phyloP scores from a whole-genome alignment of 129 eudicot species.

The Artemisia annua region DNA sequence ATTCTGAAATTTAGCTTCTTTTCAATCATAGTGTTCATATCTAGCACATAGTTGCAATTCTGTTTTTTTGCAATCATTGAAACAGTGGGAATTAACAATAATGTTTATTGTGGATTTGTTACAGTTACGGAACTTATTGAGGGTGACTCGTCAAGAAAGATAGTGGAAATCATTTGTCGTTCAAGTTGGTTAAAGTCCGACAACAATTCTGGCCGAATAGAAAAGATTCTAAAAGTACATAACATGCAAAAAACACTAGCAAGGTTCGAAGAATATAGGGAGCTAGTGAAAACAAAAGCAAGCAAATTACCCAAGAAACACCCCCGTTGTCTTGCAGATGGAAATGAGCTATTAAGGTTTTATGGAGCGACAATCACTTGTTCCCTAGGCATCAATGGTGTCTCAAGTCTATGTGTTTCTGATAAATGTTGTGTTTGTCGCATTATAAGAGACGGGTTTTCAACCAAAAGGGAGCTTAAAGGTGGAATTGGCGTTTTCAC shows the following conservation, averaged over 20 bases:
- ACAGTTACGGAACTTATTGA: conserved; percentile 83
- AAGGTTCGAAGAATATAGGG: conserved; percentile 81
- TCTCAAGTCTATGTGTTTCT: conserved; percentile 60
- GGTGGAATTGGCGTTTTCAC: conserved; percentile 82
- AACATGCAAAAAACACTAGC: conserved; percentile 81
- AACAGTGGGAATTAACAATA: neutral
- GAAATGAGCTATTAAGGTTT: conserved; percentile 79
- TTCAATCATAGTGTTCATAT: no score
- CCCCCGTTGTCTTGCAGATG: conserved; percentile 91
- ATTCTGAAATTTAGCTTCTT: neutral
- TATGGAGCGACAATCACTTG: conserved; percentile 72
- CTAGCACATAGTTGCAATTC: no score
- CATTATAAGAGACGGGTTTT: conserved; percentile 67
- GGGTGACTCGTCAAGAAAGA: conserved; percentile 86
- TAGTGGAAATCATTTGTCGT: conserved; percentile 87
- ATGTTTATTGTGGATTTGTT: neutral
- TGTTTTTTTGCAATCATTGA: neutral
- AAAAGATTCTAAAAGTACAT: conserved; percentile 79
- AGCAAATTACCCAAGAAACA: conserved; percentile 83
- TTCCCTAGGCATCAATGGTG: conserved; percentile 64
- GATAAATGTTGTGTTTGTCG: conserved; percentile 81
- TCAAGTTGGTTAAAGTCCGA: conserved; percentile 84
- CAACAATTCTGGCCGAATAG: conserved; percentile 62
- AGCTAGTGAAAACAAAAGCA: conserved; percentile 73
- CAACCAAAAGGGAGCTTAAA: conserved; percentile 54